These are phyloP conservation scores for Eimeria acervulina DNA, from an alignment of 169 alveolate genomes.

Conservation along the genomic window DNA sequence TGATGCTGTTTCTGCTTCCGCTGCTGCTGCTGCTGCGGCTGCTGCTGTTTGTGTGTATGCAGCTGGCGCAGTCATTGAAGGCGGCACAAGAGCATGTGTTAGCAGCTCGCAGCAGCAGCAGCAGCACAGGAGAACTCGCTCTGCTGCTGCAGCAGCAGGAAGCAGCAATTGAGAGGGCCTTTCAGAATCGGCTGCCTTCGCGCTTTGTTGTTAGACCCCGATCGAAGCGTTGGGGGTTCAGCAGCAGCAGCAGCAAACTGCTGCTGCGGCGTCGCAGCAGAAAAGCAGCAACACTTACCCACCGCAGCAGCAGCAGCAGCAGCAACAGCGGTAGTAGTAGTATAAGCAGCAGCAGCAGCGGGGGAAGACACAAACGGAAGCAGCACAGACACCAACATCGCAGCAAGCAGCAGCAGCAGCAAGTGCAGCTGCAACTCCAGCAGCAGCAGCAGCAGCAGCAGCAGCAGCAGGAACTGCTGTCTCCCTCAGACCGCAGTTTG, in stretches of 20 bases:
- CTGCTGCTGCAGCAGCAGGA: constrained; percentile 21
- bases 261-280: neutral
- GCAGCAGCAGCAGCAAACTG: too few species aligned
- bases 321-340: neutral
- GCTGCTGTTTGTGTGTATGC: too few species aligned
- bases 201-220: neutral
- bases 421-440: too few species aligned
- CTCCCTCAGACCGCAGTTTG: neutral
- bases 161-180: neutral
- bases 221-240: neutral
- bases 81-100: neutral
- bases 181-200: neutral
- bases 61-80: constrained; percentile 2
- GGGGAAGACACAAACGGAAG: neutral
- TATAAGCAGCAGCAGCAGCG: constrained; percentile 15
- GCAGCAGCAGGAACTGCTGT: neutral
- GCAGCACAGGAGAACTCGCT: too few species aligned
- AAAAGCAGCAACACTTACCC: too few species aligned
- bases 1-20: too few species aligned
- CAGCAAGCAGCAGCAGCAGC: too few species aligned
- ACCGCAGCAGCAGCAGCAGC: neutral
- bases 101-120: too few species aligned
- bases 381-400: neutral
- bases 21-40: too few species aligned
- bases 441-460: too few species aligned